Conservation (phyloP, 1,139 yeast species). For the Kurtzmaniella quercitrusa region DNA sequence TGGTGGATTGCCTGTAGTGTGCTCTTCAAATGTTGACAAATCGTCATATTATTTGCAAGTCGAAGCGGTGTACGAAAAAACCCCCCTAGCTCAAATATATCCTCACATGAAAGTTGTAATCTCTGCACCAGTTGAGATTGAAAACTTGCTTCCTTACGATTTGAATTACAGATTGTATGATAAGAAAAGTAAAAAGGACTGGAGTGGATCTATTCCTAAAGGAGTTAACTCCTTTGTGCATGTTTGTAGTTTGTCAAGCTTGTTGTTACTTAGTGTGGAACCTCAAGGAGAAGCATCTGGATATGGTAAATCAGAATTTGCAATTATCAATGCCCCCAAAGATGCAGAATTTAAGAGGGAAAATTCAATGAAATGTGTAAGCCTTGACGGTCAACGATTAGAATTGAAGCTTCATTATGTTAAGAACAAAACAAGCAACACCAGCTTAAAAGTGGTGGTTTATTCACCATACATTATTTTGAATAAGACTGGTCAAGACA, state of each 20-base stretch:
- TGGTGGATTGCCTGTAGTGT: slow-evolving; percentile 53
- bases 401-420: slow-evolving; percentile 65
- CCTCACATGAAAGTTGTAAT: slow-evolving; percentile 80
- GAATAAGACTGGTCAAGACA: slow-evolving; percentile 71
- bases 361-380: slow-evolving; percentile 40
- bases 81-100: slow-evolving; percentile 69
- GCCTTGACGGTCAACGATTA: slow-evolving; percentile 64
- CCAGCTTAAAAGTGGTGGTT: slow-evolving; percentile 61
- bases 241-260: slow-evolving; percentile 69
- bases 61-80: slow-evolving; percentile 61
- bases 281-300: slow-evolving; percentile 53
- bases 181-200: slow-evolving; percentile 66
- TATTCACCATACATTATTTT: slow-evolving; percentile 81
- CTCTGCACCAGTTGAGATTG: slow-evolving; percentile 84
- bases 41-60: slow-evolving; percentile 68
- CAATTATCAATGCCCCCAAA: slow-evolving; percentile 64
- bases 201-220: slow-evolving; percentile 57
- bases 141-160: slow-evolving; percentile 82
- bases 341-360: slow-evolving; percentile 58
- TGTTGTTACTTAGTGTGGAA: slow-evolving; percentile 67
- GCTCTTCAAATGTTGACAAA: slow-evolving; percentile 37
- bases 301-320: slow-evolving; percentile 70
- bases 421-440: slow-evolving; percentile 33
- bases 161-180: slow-evolving; percentile 73
- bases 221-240: slow-evolving; percentile 75